Conservation (phyloP, 192 early-diverging fungal genomes). For the Backusella circina region DNA sequence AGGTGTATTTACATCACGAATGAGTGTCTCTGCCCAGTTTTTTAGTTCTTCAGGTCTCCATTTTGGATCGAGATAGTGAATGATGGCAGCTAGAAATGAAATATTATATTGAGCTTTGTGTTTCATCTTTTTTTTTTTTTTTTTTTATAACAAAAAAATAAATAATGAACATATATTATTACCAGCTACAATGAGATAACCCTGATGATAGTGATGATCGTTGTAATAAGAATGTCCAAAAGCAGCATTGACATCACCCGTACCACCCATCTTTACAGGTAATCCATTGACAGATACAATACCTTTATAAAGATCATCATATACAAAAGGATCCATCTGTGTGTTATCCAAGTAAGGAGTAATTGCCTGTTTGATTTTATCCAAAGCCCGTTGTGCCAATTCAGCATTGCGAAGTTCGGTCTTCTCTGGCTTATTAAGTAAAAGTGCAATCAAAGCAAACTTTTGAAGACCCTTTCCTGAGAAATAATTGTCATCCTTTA, state of each 20-base stretch:
- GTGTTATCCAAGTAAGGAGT: constrained; percentile 26
- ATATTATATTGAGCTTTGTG: constrained; percentile 3
- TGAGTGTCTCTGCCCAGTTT: constrained; percentile 31
- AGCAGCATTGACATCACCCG: constrained; percentile 22
- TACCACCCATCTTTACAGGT: constrained; percentile 27
- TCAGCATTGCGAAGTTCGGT: constrained; percentile 22
- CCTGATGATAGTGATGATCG: constrained; percentile 42
- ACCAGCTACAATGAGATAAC: constrained; percentile 31
- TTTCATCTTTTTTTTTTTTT: neutral
- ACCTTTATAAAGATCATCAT: constrained; percentile 31
- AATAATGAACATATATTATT: neutral
- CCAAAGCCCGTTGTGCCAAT: constrained; percentile 18
- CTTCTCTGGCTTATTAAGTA: constrained; percentile 22
- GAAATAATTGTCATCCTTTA: constrained; percentile 33
- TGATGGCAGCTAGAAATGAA: constrained; percentile 28
- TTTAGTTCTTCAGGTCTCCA: constrained; percentile 26
- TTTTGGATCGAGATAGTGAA: constrained; percentile 29
- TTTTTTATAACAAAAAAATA: neutral
- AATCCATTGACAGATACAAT: constrained; percentile 27
- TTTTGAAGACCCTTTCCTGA: constrained; percentile 39
- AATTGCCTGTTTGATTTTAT: constrained; percentile 27
- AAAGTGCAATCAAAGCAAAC: constrained; percentile 31
- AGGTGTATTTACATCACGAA: constrained; percentile 50
- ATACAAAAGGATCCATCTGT: constrained; percentile 24
- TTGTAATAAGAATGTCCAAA: constrained; percentile 40